Percentiles rank a stretch among this genome's conserved stretches.
Evolutionary conservation across 225 moss, liverwort and hornwort species (phyloP).

Genomic region (Polytrichum commune): DNA sequence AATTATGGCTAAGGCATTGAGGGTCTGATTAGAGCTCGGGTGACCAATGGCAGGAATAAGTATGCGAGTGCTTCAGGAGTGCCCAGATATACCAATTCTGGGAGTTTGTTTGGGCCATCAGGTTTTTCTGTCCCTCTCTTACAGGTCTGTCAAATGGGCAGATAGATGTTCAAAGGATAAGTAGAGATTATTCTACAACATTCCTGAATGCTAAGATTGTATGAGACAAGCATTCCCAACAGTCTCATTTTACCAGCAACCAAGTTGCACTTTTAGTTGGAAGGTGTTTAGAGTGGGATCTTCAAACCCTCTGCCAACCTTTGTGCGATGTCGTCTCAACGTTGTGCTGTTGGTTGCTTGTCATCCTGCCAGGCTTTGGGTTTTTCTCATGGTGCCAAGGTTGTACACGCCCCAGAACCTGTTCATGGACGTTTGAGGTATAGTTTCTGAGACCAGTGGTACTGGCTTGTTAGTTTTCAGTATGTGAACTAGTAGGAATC

Average conservation of each 20-base stretch:
- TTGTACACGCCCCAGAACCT: constrained; percentile 93
- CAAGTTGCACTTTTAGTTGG: not conserved
- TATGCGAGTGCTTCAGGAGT: constrained; percentile 75
- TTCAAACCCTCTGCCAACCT: not conserved
- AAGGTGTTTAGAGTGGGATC: not conserved
- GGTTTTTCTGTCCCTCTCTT: constrained; percentile 34
- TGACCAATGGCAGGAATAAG: constrained; percentile 61
- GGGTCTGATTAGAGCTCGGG: not conserved
- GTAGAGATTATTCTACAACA: not conserved
- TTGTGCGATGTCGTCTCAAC: not conserved
- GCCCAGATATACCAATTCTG: constrained; percentile 85
- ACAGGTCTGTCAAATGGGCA: not conserved
- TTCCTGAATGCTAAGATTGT: too few species aligned
- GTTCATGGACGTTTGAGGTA: constrained; percentile 97
- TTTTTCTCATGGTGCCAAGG: constrained; percentile 79
- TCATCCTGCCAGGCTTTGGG: constrained; percentile 74
- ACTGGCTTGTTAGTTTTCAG: too few species aligned
- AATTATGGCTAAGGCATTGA: too few species aligned
- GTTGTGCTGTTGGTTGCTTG: constrained; percentile 21
- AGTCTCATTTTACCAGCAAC: not conserved
- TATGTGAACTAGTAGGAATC: too few species aligned
- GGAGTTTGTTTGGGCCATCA: constrained; percentile 99
- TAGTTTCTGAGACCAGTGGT: not conserved
- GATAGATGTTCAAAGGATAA: not conserved
- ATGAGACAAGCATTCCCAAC: not conserved